Evolutionary conservation across 495 filamentous ascomycete genomes (phyloP), one percentile per base, ranked within the genome.

Genomic region (Talaromyces proteolyticus): DNA sequence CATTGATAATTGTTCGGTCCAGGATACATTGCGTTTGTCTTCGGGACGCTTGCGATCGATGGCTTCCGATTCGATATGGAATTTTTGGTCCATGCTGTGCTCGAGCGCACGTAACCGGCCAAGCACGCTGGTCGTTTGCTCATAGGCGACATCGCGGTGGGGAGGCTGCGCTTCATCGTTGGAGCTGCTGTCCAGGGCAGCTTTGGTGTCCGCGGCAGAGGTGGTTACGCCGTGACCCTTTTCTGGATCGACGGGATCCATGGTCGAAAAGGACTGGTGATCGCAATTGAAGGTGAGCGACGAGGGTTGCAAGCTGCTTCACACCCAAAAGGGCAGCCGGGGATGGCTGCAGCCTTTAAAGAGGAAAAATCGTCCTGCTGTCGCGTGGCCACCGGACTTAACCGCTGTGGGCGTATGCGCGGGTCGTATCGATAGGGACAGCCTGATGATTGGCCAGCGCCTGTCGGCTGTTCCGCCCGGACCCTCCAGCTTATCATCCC

Each of bases 1-100:
- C 64, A 82, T 73, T 3, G 72, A 74, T 58, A 67, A 21, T 23
- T 61, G 51, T 21, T 65, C 57, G 14, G 44, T 44, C 62, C 64
- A 65, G 6, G 63, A 59, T 6, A 57, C 55, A 4, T 51, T 42
- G 20, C 44, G 53, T 24, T 62, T 65, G 42, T 75, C 64, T 43
- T 76, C 74, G n/a, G 77, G 74, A 6, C 64, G 62, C 44, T 75
- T 75, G 21, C 77, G 72, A 47, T 72, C 66, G 36, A 78, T 65
- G 58, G 72, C 74, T 39, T 77, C 67, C 1, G 71, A 68, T 57
- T 82, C 78, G 49, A 80, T 67, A 14, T 76, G 76, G 43, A 82
- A 54, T 53, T 76, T 80, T 40, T 60, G 63, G 57, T 80, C 76
- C 29, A 80, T 59, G 37, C 63, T 60, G 14, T 66, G 62, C 41